Conservation (phyloP, 78 protist species). For the Protostelium mycophagum region DNA sequence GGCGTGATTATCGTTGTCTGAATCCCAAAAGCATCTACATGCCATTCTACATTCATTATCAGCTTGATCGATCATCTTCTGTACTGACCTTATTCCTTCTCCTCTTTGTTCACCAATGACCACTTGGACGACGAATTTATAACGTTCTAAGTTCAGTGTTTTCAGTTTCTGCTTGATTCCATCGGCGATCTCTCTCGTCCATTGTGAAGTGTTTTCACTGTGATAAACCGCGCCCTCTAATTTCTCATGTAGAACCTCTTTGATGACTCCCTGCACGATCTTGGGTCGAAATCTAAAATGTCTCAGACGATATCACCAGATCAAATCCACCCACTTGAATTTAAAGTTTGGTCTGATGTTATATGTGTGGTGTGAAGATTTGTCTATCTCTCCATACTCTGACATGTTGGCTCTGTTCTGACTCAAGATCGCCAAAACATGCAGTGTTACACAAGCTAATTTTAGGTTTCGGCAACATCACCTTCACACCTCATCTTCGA, state of each 20-base stretch:
- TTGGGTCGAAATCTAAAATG: constrained; percentile 22
- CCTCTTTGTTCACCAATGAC: constrained; percentile 47
- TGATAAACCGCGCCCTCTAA: constrained; percentile 12
- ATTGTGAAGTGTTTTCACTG: constrained; percentile 6
- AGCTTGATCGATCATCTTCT: neutral
- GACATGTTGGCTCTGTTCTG: neutral
- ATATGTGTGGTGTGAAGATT: neutral
- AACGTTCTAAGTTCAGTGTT: constrained; percentile 13
- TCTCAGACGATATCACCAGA: neutral
- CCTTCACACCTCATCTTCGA: neutral
- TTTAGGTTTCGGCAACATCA: neutral
- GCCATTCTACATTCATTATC: neutral
- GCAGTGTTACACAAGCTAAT: no score
- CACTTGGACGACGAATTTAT: constrained; percentile 38
- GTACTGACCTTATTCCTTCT: constrained; percentile 36
- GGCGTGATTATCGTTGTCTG: constrained; percentile 34
- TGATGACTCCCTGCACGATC: constrained; percentile 8
- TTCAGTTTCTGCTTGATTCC: constrained; percentile 4
- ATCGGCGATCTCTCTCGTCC: constrained; percentile 38
- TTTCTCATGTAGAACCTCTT: constrained; percentile 14
- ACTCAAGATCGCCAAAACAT: no score
- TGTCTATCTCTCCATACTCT: neutral
- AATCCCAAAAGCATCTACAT: constrained; percentile 57
- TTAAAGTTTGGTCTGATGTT: constrained; percentile 1
- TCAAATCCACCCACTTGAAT: neutral